Conservation (phyloP, 495 filamentous ascomycete species). For the Pseudoneurospora amorphoporcata region DNA sequence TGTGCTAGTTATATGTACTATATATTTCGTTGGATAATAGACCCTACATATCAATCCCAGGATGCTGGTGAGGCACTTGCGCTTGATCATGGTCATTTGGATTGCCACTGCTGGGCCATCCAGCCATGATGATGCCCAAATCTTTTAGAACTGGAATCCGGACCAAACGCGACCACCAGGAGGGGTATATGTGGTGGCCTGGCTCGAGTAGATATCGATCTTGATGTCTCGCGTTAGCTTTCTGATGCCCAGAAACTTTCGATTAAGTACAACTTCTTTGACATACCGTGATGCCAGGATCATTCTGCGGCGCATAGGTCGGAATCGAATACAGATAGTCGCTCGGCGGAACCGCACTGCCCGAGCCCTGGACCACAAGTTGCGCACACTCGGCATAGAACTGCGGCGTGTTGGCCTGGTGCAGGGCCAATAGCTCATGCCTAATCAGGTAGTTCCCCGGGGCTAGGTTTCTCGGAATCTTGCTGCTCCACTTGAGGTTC, state of each 20-base stretch:
- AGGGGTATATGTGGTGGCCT: slow-evolving; percentile 36
- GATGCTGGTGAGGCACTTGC: not conserved
- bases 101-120: not conserved
- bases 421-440: slow-evolving; percentile 32
- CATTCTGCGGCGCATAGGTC: slow-evolving; percentile 36
- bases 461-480: slow-evolving; percentile 24
- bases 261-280: not conserved
- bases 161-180: slow-evolving; percentile 44
- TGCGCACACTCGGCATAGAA: slow-evolving; percentile 38
- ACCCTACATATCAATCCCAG: not conserved
- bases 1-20: not conserved
- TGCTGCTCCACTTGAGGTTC: slow-evolving; percentile 39
- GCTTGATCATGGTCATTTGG: not conserved
- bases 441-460: slow-evolving; percentile 31
- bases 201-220: slow-evolving; percentile 38
- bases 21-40: not conserved
- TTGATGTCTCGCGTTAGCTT: slow-evolving; percentile 4
- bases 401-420: slow-evolving; percentile 28
- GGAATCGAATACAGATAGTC: slow-evolving; percentile 35
- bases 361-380: slow-evolving; percentile 27
- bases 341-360: slow-evolving; percentile 18
- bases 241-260: not conserved
- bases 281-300: slow-evolving; percentile 39
- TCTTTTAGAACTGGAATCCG: slow-evolving; percentile 17
- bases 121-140: not conserved